Conservation (phyloP, 2,329 filamentous ascomycete genomes). For the Nemania sp. region DNA sequence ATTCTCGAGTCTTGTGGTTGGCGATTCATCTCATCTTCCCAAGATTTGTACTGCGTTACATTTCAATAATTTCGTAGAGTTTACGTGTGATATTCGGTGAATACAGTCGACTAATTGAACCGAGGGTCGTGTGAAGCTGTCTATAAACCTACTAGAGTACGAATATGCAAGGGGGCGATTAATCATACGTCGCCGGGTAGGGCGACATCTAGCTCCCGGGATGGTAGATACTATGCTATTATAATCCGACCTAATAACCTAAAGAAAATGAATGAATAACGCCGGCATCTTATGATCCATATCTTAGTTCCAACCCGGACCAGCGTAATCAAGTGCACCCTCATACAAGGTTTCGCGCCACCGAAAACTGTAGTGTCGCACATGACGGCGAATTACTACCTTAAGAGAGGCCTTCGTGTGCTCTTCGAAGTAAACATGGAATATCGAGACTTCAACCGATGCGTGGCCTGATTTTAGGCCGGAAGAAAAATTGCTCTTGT, state of each 20-base stretch:
- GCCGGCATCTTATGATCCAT: too few relatives aligned
- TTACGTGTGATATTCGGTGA: constrained; percentile 20
- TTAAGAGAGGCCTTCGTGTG: not conserved
- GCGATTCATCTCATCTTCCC: not conserved
- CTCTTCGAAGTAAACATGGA: not conserved
- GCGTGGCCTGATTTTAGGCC: not conserved
- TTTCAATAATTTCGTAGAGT: not conserved
- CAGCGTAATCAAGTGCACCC: too few relatives aligned
- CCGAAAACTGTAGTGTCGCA: not conserved
- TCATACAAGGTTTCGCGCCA: too few relatives aligned
- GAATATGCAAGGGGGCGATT: too few relatives aligned
- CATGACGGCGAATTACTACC: not conserved
- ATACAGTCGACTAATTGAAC: constrained; percentile 8
- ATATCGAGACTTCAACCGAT: not conserved
- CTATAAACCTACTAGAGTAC: not conserved
- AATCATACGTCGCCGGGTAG: too few relatives aligned
- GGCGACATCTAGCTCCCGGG: too few relatives aligned
- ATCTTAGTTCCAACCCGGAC: too few relatives aligned
- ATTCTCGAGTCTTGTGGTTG: not conserved
- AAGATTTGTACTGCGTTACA: constrained; percentile 1
- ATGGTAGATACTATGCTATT: too few relatives aligned
- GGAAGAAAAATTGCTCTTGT: not conserved
- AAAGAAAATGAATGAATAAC: too few relatives aligned
- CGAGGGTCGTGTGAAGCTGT: not conserved
- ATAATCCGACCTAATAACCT: too few relatives aligned